Percentiles rank a stretch among this genome's conserved stretches.
Evolutionary conservation across 495 filamentous ascomycete species (phyloP).

Genomic region (Aspergillus sclerotioniger): DNA sequence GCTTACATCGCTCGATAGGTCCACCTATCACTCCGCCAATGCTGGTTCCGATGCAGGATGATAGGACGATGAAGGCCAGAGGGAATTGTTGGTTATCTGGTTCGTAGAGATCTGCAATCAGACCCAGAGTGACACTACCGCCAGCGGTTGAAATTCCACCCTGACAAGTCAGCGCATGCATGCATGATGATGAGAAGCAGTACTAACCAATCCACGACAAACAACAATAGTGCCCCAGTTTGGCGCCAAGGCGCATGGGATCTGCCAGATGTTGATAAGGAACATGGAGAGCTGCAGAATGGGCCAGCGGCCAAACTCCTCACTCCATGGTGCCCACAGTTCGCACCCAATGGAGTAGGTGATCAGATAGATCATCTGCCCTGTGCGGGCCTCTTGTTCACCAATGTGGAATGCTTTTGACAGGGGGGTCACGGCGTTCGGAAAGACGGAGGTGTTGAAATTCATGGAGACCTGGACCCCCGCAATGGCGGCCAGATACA

Average conservation of each 20-base stretch:
- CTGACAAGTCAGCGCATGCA: slow-evolving; percentile 14
- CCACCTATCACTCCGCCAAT: slow-evolving; percentile 78
- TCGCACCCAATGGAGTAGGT: slow-evolving; percentile 76
- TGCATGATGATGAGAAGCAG: no score
- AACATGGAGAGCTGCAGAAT: slow-evolving; percentile 67
- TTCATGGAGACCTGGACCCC: slow-evolving; percentile 79
- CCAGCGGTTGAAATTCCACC: slow-evolving; percentile 60
- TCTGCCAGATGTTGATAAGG: slow-evolving; percentile 71
- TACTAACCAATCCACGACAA: slow-evolving; percentile 54
- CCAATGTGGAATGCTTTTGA: slow-evolving; percentile 60
- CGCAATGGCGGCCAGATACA: slow-evolving; percentile 66
- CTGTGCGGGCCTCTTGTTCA: slow-evolving; percentile 58
- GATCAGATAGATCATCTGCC: slow-evolving; percentile 68
- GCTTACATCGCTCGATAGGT: slow-evolving; percentile 58
- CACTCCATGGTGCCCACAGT: slow-evolving; percentile 77
- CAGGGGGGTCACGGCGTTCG: slow-evolving; percentile 51
- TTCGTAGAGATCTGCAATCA: slow-evolving; percentile 76
- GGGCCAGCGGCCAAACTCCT: slow-evolving; percentile 71
- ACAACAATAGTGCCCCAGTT: slow-evolving; percentile 66
- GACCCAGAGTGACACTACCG: slow-evolving; percentile 74
- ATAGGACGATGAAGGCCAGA: slow-evolving; percentile 70
- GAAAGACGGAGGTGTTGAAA: slow-evolving; percentile 49
- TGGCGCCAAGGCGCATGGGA: slow-evolving; percentile 65
- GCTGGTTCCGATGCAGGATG: slow-evolving; percentile 69
- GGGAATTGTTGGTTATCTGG: slow-evolving; percentile 61